phyloP scores from a whole-genome alignment of 2,329 filamentous ascomycete genomes.

The Pseudocercospora pini-densiflorae region DNA sequence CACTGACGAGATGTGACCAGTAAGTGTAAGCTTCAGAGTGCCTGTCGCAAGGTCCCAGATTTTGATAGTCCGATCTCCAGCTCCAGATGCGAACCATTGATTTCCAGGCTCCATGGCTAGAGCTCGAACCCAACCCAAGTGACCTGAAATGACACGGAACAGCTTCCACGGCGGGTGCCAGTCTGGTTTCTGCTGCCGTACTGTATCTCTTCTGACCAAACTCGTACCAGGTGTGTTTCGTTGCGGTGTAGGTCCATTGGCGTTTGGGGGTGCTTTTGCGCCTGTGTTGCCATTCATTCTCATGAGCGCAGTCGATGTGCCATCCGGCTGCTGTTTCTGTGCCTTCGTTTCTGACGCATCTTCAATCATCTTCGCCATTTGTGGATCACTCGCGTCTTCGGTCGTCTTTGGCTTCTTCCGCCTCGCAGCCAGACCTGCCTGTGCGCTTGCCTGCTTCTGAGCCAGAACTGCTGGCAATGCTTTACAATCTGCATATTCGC shows the following conservation, averaged over 20 bases:
- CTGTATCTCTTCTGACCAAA: conserved; percentile 66
- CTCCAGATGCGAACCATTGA: conserved; percentile 95
- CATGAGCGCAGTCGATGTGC: conserved; percentile 62
- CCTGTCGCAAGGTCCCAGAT: conserved; percentile 97
- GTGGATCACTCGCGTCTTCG: conserved; percentile 56
- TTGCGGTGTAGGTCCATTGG: conserved; percentile 59
- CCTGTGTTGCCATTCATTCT: conserved; percentile 52
- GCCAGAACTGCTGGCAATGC: conserved; percentile 78
- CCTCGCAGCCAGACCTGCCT: conserved; percentile 61
- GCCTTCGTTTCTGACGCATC: conserved; percentile 58
- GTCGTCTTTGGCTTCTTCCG: conserved; percentile 66
- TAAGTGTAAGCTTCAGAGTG: conserved; percentile 80
- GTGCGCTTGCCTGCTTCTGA: conserved; percentile 73
- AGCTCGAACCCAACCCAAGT: conserved; percentile 90
- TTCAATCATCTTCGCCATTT: conserved; percentile 70
- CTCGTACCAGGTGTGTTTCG: conserved; percentile 58
- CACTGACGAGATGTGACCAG: conserved; percentile 92
- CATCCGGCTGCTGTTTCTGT: conserved; percentile 49
- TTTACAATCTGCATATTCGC: conserved; percentile 78
- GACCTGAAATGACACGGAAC: conserved; percentile 95
- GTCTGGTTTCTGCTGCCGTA: conserved; percentile 76
- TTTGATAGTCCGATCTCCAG: conserved; percentile 96
- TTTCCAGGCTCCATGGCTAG: conserved; percentile 94
- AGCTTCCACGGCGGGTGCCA: conserved; percentile 99
- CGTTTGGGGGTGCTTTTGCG: conserved; percentile 55